Evolutionary conservation across 2,329 filamentous ascomycete species (phyloP).

Genomic region (Ascochyta lentis): DNA sequence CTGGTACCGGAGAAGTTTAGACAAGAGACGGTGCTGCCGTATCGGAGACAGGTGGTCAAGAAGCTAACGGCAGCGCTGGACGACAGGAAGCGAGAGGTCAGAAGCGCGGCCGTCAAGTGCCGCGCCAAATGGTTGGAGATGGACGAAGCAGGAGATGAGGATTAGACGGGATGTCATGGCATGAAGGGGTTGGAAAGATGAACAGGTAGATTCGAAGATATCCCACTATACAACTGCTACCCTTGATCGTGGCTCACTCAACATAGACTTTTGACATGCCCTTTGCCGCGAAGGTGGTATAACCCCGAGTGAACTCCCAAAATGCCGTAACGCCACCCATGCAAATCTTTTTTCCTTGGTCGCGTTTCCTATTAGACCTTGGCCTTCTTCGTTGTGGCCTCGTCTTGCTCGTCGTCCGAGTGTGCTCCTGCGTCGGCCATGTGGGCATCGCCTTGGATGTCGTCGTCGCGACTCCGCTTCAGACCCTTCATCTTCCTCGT

Average conservation of each 20-base stretch:
- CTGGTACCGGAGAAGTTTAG: conserved; percentile 57
- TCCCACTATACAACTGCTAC: conserved; percentile 7
- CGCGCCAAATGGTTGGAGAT: conserved; percentile 66
- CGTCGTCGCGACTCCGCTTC: conserved; percentile 71
- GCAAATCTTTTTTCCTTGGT: conserved; percentile 18
- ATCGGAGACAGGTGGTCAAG: conserved; percentile 64
- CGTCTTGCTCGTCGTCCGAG: conserved; percentile 20
- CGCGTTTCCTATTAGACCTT: conserved; percentile 21
- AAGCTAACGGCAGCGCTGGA: conserved; percentile 63
- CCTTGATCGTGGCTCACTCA: background rate
- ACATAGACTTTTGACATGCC: conserved; percentile 18
- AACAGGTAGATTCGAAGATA: conserved; percentile 14
- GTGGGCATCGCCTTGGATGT: conserved; percentile 24
- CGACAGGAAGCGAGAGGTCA: conserved; percentile 67
- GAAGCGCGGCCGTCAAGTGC: conserved; percentile 68
- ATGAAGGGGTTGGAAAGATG: background rate
- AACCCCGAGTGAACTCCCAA: conserved; percentile 27
- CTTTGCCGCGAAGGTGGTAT: conserved; percentile 31
- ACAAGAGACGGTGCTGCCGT: conserved; percentile 61
- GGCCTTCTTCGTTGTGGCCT: conserved; percentile 37
- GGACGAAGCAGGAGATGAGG: conserved; percentile 65
- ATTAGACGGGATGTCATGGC: conserved; percentile 13
- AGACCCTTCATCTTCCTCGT: conserved; percentile 99
- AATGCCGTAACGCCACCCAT: conserved; percentile 41
- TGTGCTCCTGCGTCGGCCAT: conserved; percentile 10